Conservation (phyloP, 805 yeast genomes). For the Starmerella sp. region DNA sequence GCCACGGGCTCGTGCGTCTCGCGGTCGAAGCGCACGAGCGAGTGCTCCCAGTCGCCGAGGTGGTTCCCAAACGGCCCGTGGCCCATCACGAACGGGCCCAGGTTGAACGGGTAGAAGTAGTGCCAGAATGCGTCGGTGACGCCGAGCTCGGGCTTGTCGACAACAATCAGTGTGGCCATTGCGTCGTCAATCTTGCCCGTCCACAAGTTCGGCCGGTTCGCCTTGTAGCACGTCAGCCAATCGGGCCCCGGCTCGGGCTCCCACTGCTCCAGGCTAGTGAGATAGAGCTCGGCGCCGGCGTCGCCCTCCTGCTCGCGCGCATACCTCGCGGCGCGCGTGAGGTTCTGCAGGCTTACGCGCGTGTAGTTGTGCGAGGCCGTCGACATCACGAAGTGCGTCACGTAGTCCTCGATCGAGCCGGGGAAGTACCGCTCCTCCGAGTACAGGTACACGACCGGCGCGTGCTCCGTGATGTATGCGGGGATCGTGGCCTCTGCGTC, state of each 20-base stretch:
- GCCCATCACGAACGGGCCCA: conserved; percentile 97
- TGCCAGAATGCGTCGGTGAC: conserved; percentile 96
- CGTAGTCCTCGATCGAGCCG: conserved; percentile 62
- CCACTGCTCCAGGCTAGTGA: conserved; percentile 64
- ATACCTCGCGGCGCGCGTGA: conserved; percentile 8
- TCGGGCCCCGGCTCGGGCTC: conserved; percentile 42
- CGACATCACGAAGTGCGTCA: conserved; percentile 50
- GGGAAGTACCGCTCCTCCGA: conserved; percentile 84
- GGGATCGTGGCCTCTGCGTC: conserved; percentile 21
- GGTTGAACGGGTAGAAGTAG: conserved; percentile 83
- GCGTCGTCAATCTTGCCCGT: conserved; percentile 65
- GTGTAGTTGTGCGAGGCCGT: conserved; percentile 35
- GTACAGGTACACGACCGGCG: conserved; percentile 73
- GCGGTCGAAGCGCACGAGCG: conserved; percentile 62
- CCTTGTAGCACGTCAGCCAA: conserved; percentile 63
- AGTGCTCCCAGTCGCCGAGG: conserved; percentile 97
- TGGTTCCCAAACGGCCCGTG: conserved; percentile 95
- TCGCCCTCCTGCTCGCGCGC: conserved; percentile 28
- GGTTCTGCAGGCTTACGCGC: conserved; percentile 16
- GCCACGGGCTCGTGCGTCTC: conserved; percentile 61
- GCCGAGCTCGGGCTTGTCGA: conserved; percentile 65
- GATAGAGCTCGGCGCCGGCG: conserved; percentile 34
- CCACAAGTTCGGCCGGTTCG: conserved; percentile 55
- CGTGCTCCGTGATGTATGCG: conserved; percentile 25
- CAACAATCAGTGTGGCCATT: conserved; percentile 70